A percentile compares a stretch with the other conserved stretches of the same genome.
Evolutionary conservation across 345 rosid species (phyloP).

Genomic region (Syzygium aqueum): DNA sequence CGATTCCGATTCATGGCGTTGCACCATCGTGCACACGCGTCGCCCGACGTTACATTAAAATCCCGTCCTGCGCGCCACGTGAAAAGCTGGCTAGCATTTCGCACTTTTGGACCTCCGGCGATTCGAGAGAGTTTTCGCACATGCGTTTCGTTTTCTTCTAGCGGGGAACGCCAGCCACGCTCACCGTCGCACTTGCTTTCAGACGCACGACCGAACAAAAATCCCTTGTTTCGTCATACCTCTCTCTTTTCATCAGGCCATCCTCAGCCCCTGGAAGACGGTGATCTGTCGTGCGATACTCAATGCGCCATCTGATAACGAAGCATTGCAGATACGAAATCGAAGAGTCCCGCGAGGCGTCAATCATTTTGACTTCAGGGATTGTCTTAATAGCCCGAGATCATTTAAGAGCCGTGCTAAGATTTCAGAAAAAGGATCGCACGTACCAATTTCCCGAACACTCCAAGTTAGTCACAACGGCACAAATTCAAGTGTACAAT

Average conservation of each 20-base stretch:
- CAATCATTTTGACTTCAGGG: not conserved
- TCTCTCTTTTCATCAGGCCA: not conserved
- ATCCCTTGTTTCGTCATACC: not conserved
- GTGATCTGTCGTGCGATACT: not conserved
- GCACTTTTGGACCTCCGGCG: too few species aligned
- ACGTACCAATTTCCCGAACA: not conserved
- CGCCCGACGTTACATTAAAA: not conserved
- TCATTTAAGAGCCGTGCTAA: not conserved
- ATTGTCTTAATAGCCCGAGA: not conserved
- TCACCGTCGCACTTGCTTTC: not conserved
- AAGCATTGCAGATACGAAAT: not conserved
- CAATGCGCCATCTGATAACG: not conserved
- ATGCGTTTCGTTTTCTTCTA: too few species aligned
- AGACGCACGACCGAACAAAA: not conserved
- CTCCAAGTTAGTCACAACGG: not conserved
- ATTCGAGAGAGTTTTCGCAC: too few species aligned
- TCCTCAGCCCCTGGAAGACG: not conserved
- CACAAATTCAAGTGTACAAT: not conserved
- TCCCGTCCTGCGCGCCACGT: not conserved
- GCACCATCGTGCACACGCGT: not conserved
- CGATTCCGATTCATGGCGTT: not conserved
- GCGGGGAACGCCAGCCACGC: too few species aligned
- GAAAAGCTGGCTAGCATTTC: not conserved
- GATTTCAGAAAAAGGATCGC: not conserved
- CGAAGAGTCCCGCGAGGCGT: too few species aligned